A percentile compares a stretch with the other conserved stretches of the same genome.
Conservation (phyloP, 2,329 filamentous ascomycete genomes). For the Penicillium rolfsii region DNA sequence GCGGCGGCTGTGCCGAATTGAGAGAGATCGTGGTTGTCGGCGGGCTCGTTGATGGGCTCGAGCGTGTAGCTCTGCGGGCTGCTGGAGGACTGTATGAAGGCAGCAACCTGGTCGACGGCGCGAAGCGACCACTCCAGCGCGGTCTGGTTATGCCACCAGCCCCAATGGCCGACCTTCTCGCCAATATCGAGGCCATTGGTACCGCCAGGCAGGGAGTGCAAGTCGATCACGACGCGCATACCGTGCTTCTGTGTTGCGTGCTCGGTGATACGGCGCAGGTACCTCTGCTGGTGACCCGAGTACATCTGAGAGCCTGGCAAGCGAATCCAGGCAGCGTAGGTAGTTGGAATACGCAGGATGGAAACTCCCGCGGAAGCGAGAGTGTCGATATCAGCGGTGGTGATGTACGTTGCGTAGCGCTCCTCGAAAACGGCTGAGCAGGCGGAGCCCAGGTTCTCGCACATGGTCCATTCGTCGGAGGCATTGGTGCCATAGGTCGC, state of each 20-base stretch:
- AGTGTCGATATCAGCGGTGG: constrained; percentile 19
- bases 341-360: constrained; percentile 26
- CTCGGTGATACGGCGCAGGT: constrained; percentile 26
- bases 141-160: constrained; percentile 33
- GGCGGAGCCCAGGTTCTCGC: constrained; percentile 15
- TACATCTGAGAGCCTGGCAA: constrained; percentile 33
- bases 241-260: constrained; percentile 29
- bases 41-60: constrained; percentile 35
- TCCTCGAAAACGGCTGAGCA: constrained; percentile 17
- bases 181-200: constrained; percentile 33
- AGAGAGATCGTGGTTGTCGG: constrained; percentile 27
- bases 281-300: constrained; percentile 27
- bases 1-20: constrained; percentile 31
- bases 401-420: constrained; percentile 24
- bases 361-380: constrained; percentile 20
- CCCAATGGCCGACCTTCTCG: constrained; percentile 29
- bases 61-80: constrained; percentile 29
- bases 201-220: constrained; percentile 34
- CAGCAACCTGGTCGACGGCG: constrained; percentile 25
- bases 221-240: constrained; percentile 35
- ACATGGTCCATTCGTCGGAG: constrained; percentile 32
- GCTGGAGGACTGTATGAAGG: constrained; percentile 25
- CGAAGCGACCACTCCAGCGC: constrained; percentile 29
- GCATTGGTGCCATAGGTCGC: constrained; percentile 23
- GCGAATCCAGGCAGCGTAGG: constrained; percentile 28